These are phyloP conservation scores for Ganoderma meredithae DNA, from an alignment of 1,284 basidiomycete species.

Conservation along the genomic window DNA sequence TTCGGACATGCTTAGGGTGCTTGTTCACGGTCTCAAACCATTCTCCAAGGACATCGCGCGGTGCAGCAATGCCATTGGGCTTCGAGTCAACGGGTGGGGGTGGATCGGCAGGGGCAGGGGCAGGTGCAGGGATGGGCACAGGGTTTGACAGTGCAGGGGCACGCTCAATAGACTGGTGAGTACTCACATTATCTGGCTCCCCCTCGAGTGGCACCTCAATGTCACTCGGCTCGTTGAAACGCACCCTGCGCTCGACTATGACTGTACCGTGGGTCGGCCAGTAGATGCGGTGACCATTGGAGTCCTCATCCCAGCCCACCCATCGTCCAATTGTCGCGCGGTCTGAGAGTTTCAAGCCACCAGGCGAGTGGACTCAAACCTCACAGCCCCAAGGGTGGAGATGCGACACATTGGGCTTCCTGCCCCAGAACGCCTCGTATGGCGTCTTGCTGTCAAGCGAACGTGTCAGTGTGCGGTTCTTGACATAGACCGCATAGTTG, in stretches of 20 bases:
- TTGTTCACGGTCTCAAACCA: not conserved
- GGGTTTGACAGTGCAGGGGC: no score
- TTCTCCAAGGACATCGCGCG: no score
- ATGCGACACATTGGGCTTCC: slow-evolving; percentile 42
- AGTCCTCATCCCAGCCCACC: slow-evolving; percentile 36
- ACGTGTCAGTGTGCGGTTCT: slow-evolving; percentile 46
- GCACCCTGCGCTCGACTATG: slow-evolving; percentile 15
- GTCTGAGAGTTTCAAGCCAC: slow-evolving; percentile 34
- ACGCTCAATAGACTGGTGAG: no score
- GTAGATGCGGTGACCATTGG: not conserved
- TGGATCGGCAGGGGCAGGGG: no score
- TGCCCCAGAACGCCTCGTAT: slow-evolving; percentile 36
- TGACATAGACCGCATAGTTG: slow-evolving; percentile 44
- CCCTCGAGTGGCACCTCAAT: slow-evolving; percentile 15
- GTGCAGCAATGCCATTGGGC: no score
- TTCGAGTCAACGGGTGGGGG: not conserved
- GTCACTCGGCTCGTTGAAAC: not conserved
- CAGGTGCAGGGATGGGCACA: no score
- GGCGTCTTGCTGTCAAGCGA: slow-evolving; percentile 43
- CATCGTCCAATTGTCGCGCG: slow-evolving; percentile 22
- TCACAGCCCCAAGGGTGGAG: slow-evolving; percentile 14
- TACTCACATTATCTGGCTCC: slow-evolving; percentile 2
- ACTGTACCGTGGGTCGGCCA: not conserved
- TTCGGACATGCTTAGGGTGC: not conserved
- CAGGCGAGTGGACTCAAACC: slow-evolving; percentile 35